Base-by-base conservation (phyloP, 768 basidiomycete species). In the Mycena maculata region DNA sequence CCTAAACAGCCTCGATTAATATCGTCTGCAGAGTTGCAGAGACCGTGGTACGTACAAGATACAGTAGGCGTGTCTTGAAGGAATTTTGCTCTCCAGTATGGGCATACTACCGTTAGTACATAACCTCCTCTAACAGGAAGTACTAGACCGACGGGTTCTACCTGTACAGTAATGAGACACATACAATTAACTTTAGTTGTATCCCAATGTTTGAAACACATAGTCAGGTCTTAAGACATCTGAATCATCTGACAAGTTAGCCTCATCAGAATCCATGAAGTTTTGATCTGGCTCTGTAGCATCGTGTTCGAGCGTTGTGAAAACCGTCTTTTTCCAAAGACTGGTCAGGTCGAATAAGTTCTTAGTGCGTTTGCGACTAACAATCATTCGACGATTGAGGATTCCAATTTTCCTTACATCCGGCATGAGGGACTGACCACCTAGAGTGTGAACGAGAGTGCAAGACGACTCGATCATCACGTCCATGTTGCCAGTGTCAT, bases 341-440 rank as follows among this genome's bases (percentile, higher is more conserved):
- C 53, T 75, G 31, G 71, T 71, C 25, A 75, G 31, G 56, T 75
- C 74, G 39, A 72, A 73, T 27, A 75, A 53, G 58, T 75, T 75
- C 18, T 38, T 22, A 47, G 72, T 75, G 6, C 71, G 72, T 67
- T 73, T 75, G 22, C 67, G 68, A 39, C 60, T 60, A 25, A 64
- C 64, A 38, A 75, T 70, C 62, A 69, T 63, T 58, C 63, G 54
- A 5, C 66, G 31, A 12, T 63, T 61, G 12, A 63, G 63, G 47
- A 71, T 50, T 28, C 23, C 18, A 16, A 69, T 41, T 69, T 69
- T 69, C 44, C 62, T 44, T 23, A 69, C 31, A 47, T 52, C 33
- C 13, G 33, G 33, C 33, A 36, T 6, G 6, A 36, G 13, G 8
- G 6, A 7, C 33, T 36, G 33, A 11, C 41, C 63, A 25, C 31